Base-by-base conservation (phyloP, 805 yeast genomes). In the Saturnispora dispora region DNA sequence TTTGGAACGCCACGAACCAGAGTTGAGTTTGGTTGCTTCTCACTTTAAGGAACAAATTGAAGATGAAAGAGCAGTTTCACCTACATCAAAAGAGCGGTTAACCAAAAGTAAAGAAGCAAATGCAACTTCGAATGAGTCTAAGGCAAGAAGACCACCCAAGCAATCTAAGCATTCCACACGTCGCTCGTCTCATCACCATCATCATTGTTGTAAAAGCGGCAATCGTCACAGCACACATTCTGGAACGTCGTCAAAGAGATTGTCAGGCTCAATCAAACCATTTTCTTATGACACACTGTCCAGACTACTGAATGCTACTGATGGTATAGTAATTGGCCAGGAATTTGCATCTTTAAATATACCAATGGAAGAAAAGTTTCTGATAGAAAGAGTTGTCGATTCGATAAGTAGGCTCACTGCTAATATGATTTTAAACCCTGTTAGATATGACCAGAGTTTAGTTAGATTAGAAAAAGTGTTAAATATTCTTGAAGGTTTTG, bases 361-460 rank as follows among this genome's bases (percentile, higher is more conserved):
- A 56, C 89, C 91, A 9, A 68, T 75, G 0, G 83, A 83, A 53
- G 96, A 89, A 61, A 84, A 85, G 57, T 83, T 79, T 59, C 72
- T 90, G 40, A 72, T 91, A 42, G 97, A 91, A 61, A 82, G 88
- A 65, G 80, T 91, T 46, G 85, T 91, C 3, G 96, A 89, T 60
- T 82, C 95, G 2, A 71, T 91, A 45, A 83, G 93, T 39, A 75
- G 93, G 59, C 75, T 93, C 53, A 88, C 96, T 3, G 88, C 90
- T 49, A 96, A 89, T 62, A 88, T 93, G 87, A 85, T 89, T 50
- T 64, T 87, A 51, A 96, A 91, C 64, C 88, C 88, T 28, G 79
- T 78, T 28, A 79, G 93, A 60, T 83, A 85, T 52, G 82, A 81
- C 15, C 88, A 88, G 54, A 96, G 97, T 11, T 76, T 88, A 43